phyloP scores from a whole-genome alignment of 2,329 filamentous ascomycete species.

The Penicillium sp. region DNA sequence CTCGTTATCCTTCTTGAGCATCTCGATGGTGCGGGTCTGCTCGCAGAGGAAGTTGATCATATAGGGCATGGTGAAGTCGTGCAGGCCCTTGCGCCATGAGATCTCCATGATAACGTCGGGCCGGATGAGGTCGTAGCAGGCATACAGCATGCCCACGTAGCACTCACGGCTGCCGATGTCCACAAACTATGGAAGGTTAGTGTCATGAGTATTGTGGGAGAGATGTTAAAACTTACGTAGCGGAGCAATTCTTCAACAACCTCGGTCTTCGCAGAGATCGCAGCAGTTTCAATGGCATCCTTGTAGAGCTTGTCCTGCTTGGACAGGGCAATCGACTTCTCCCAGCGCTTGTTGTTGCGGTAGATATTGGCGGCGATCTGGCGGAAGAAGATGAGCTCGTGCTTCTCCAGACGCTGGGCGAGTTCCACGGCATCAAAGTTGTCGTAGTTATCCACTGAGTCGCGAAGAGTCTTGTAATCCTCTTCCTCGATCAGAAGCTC shows the following conservation, averaged over 20 bases:
- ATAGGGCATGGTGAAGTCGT: conserved; percentile 99
- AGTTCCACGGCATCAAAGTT: conserved; percentile 97
- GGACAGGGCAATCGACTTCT: conserved; percentile 94
- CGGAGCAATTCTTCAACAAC: conserved; percentile 93
- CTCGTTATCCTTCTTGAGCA: conserved; percentile 93
- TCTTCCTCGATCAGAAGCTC: conserved; percentile 97
- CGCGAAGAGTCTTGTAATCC: conserved; percentile 96
- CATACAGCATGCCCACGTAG: conserved; percentile 99
- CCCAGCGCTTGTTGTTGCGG: conserved; percentile 99
- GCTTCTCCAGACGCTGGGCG: conserved; percentile 89
- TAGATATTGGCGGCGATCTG: conserved; percentile 98
- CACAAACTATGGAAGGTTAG: conserved; percentile 71
- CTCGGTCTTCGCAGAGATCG: conserved; percentile 83
- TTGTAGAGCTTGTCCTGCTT: conserved; percentile 99
- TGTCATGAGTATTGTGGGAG: background rate
- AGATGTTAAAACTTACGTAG: conserved; percentile 71
- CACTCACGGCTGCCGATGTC: conserved; percentile 98
- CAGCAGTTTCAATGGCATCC: conserved; percentile 96
- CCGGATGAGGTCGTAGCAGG: conserved; percentile 95
- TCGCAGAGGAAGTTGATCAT: conserved; percentile 98
- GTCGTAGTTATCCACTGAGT: conserved; percentile 98
- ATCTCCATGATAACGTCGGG: conserved; percentile 92
- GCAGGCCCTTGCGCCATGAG: conserved; percentile 91
- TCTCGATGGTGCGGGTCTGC: conserved; percentile 80
- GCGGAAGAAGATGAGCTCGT: conserved; percentile 98